These are phyloP conservation scores for Venturia pyrina DNA, from an alignment of 2,329 filamentous ascomycete species.

Conservation along the genomic window DNA sequence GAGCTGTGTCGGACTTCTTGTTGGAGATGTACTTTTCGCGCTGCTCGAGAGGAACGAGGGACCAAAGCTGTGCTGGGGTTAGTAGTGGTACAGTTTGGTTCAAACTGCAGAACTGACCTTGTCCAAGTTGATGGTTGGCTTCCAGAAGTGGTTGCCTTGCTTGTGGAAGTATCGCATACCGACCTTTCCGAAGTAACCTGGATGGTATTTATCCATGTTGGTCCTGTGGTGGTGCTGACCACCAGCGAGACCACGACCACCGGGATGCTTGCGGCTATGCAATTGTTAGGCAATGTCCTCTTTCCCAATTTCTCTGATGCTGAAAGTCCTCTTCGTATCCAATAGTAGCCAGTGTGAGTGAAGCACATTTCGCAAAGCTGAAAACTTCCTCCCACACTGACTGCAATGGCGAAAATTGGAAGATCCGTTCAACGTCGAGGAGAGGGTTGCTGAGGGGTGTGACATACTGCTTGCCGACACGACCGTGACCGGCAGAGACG, in stretches of 20 bases:
- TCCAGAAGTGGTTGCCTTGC: slow-evolving; percentile 93
- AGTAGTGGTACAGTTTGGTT: neutral
- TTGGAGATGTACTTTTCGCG: slow-evolving; percentile 79
- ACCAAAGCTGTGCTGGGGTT: slow-evolving; percentile 63
- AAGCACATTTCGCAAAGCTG: neutral
- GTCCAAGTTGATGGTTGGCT: slow-evolving; percentile 96
- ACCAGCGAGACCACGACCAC: slow-evolving; percentile 83
- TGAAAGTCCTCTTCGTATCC: neutral
- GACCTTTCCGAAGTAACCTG: slow-evolving; percentile 83
- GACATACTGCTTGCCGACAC: slow-evolving; percentile 33
- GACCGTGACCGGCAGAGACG: slow-evolving; percentile 95
- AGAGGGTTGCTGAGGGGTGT: neutral
- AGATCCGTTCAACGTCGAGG: neutral
- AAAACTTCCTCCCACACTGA: neutral
- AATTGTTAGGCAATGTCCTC: slow-evolving; percentile 7
- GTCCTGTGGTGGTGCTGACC: slow-evolving; percentile 98
- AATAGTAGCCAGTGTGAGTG: neutral
- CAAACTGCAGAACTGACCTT: slow-evolving; percentile 51
- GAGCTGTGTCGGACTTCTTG: slow-evolving; percentile 82
- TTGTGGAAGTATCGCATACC: slow-evolving; percentile 70
- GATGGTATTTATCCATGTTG: slow-evolving; percentile 89
- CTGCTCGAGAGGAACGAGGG: slow-evolving; percentile 84
- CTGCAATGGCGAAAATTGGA: neutral
- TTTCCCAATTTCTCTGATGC: neutral
- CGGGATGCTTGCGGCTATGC: slow-evolving; percentile 72